Evolutionary conservation across 176 grass and related monocot species (phyloP).

Genomic region (Chrysopogon serrulatus): DNA sequence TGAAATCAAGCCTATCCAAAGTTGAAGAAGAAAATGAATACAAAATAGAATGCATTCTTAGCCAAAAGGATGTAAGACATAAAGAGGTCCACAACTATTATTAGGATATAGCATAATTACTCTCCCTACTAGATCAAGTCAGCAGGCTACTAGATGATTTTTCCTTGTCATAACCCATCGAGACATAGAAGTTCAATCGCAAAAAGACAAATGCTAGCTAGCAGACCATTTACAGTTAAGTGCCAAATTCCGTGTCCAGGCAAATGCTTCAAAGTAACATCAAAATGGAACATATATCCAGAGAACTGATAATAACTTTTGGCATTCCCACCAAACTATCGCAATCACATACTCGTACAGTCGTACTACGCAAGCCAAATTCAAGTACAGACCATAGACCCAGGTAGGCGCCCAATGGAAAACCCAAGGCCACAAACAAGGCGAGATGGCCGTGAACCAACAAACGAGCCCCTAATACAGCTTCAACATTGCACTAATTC

Average conservation of each 20-base stretch:
- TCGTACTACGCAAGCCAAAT: background rate
- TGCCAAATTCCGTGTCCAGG: background rate
- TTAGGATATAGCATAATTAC: background rate
- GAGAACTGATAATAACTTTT: background rate
- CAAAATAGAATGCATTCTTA: background rate
- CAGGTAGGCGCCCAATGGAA: background rate
- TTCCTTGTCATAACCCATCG: background rate
- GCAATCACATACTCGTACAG: background rate
- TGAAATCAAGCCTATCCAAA: background rate
- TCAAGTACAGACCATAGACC: background rate
- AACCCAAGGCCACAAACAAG: background rate
- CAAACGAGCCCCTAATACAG: background rate
- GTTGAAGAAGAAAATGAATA: background rate
- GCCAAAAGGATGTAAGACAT: background rate
- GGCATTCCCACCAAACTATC: background rate
- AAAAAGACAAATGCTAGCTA: background rate
- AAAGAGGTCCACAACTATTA: background rate
- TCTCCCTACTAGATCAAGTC: slow-evolving; percentile 3
- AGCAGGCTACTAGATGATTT: background rate
- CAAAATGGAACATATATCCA: background rate
- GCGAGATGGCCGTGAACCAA: background rate
- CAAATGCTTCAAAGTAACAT: background rate
- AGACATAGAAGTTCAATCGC: background rate
- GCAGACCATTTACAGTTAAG: background rate
- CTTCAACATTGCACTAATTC: background rate